These are phyloP conservation scores for Pleurotus salmoneostramineus DNA, from an alignment of 768 basidiomycete species.

Conservation along the genomic window DNA sequence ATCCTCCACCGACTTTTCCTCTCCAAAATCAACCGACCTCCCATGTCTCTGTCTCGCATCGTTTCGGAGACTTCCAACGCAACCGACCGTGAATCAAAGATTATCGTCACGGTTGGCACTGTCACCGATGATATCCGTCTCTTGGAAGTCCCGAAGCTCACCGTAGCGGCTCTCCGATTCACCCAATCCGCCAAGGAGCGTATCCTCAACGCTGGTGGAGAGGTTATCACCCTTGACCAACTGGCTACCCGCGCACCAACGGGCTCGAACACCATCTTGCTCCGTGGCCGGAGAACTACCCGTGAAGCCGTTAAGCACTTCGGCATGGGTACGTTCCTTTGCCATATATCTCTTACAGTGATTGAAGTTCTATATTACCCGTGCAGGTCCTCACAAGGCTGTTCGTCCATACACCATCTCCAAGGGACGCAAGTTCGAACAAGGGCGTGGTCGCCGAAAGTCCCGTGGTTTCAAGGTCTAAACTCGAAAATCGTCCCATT, in stretches of 20 bases:
- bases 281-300: constrained; percentile 89
- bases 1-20: constrained; percentile 96
- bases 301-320: constrained; percentile 98
- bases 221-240: constrained; percentile 93
- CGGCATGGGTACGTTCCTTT: constrained; percentile 66
- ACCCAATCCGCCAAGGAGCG: constrained; percentile 90
- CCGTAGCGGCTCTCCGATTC: constrained; percentile 94
- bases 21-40: constrained; percentile 96
- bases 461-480: constrained; percentile 96
- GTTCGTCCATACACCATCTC: constrained; percentile 96
- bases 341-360: neutral
- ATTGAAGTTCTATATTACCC: neutral
- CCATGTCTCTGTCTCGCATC: constrained; percentile 92
- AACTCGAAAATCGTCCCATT: constrained; percentile 15
- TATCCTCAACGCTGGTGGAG: constrained; percentile 93
- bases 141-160: constrained; percentile 80
- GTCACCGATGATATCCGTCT: constrained; percentile 96
- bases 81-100: constrained; percentile 69
- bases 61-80: constrained; percentile 72
- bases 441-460: constrained; percentile 97
- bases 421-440: constrained; percentile 99
- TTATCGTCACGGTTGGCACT: constrained; percentile 86
- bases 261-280: constrained; percentile 90
- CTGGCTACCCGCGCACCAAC: constrained; percentile 93
- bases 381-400: constrained; percentile 85